Base-by-base conservation (phyloP, 257 asterid genomes). In the Perilla frutescens region DNA sequence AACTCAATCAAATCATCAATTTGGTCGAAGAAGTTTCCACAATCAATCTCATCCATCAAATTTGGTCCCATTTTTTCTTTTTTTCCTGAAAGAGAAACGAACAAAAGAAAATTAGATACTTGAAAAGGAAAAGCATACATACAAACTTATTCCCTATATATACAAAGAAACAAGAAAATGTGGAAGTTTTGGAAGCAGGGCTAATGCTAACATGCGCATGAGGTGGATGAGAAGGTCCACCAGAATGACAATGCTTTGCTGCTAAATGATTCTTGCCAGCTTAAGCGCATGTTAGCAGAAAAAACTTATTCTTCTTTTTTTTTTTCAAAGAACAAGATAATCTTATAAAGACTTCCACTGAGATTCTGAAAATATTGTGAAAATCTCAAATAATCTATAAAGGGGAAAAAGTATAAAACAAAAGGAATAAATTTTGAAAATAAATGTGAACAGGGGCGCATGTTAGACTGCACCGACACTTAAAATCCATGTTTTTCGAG, bases 1-100 rank as follows among this genome's bases (percentile, higher is more conserved):
- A 92, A 92, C 26, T 92, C 96, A 43, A 90, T 82, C 72, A 92
- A 81, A 81, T 92, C 97, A 67, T 92, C 98, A 76, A 92, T 81
- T 81, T 92, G 91, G 66, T 92, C 98, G 69, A 92, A 90, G 81
- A 87, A 90, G 90, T 84, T 90, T 32, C 81, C 91, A 57, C 93
- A 86, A 76, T 90, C 97, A 31, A 84, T 82, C 59, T 92, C 98
- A 70, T 89, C 98, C 74, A 64, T 43, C 79, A 80, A 76, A 75
- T 79, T 87, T 58, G 90, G 74, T 56, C 81, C 90, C 96, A 89
- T 89, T 66, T 74, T 76, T 59, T 90, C 85, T 87, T 39, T 75
- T 75, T 66, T 60, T 34, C 79, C 87, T 80, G 83, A 56, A 72
- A 68, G 4, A 6, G n/a, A 73, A n/a, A 15, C 6, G 43, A 32